Evolutionary conservation across 192 early-diverging fungal species (phyloP).

Genomic region (Piromyces sp.): DNA sequence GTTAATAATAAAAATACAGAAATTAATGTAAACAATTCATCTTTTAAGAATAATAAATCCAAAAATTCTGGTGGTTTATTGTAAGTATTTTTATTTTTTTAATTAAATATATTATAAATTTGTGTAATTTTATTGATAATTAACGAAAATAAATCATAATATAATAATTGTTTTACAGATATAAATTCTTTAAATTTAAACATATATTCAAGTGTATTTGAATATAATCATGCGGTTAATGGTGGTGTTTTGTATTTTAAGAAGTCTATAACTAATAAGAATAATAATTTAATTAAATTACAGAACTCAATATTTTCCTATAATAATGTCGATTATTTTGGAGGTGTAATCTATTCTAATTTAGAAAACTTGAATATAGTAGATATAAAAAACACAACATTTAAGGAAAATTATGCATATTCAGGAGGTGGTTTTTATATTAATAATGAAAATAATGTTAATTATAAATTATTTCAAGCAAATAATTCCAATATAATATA

Average conservation of each 20-base stretch:
- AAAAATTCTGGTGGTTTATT: not conserved
- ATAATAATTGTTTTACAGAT: not conserved
- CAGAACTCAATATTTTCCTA: not conserved
- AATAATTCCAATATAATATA: not conserved
- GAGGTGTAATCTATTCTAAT: not conserved
- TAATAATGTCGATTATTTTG: not conserved
- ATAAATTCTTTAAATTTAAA: not conserved
- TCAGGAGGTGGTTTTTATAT: not conserved
- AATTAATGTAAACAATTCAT: not conserved
- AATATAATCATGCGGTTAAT: not conserved
- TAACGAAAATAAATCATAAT: not conserved
- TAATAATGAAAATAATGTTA: not conserved
- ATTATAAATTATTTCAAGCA: not conserved
- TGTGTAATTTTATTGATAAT: not conserved
- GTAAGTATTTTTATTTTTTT: not conserved
- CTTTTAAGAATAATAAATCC: not conserved
- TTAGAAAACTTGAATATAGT: not conserved
- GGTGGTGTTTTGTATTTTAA: not conserved
- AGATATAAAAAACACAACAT: not conserved
- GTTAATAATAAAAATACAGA: not conserved
- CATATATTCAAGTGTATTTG: not conserved
- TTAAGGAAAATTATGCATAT: not conserved
- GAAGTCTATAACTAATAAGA: not conserved
- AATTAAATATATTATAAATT: not conserved
- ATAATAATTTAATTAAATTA: not conserved